Conservation (phyloP, 1,139 yeast species). For the Magnusiomyces suaveolens region DNA sequence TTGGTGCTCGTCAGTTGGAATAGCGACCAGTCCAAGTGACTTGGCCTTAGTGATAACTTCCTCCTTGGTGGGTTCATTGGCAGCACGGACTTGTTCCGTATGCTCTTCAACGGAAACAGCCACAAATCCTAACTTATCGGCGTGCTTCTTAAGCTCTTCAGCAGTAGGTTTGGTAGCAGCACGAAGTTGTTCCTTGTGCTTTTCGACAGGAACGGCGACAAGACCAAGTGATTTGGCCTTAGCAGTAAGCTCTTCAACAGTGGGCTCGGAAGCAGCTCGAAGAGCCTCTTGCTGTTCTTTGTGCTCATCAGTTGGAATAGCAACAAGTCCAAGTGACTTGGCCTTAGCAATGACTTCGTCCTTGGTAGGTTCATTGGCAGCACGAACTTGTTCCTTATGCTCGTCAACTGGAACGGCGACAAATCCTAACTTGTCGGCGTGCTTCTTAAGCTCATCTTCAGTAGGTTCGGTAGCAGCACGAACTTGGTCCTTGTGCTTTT, state of each 20-base stretch:
- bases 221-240: slow-evolving; percentile 4
- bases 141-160: slow-evolving; percentile 10
- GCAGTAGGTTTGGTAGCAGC: slow-evolving; percentile 8
- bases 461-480: slow-evolving; percentile 14
- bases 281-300: slow-evolving; percentile 18
- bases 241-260: slow-evolving; percentile 26
- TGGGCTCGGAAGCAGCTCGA: slow-evolving; percentile 20
- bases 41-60: slow-evolving; percentile 20
- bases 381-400: slow-evolving; percentile 14
- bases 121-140: slow-evolving; percentile 3
- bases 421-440: slow-evolving; percentile 29
- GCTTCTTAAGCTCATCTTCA: slow-evolving; percentile 22
- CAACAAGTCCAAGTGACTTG: slow-evolving; percentile 23
- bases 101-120: slow-evolving; percentile 9
- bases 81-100: slow-evolving; percentile 19
- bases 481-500: too few species aligned
- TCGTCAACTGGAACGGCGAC: slow-evolving; percentile 22
- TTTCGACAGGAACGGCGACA: slow-evolving; percentile 7
- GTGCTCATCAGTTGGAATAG: slow-evolving; percentile 22
- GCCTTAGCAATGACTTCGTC: slow-evolving; percentile 21
- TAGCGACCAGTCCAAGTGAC: slow-evolving; percentile 33
- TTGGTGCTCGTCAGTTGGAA: slow-evolving; percentile 32
- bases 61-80: slow-evolving; percentile 20
- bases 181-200: slow-evolving; percentile 9
- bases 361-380: slow-evolving; percentile 11